Percentiles rank a stretch among this genome's conserved stretches.
Conservation (phyloP, 768 basidiomycete genomes). For the Rhodotorula babjevae region DNA sequence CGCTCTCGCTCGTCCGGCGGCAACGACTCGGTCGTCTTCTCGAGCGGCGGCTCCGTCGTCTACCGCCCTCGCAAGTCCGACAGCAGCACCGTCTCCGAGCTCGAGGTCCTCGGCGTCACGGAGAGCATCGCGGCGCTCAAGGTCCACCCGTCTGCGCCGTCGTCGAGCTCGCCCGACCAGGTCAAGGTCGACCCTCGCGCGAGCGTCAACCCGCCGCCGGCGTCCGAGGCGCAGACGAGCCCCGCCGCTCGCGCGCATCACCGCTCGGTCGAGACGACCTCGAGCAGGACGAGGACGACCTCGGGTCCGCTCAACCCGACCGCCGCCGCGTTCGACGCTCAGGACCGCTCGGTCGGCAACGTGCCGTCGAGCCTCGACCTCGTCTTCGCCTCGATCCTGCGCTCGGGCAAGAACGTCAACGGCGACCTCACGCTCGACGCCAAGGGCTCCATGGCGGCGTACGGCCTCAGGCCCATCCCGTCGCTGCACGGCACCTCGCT, state of each 20-base stretch:
- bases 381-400: constrained; percentile 12
- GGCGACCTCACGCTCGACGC: constrained; percentile 18
- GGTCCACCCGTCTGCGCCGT: background rate
- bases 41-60: background rate
- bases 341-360: too few relatives aligned
- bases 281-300: background rate
- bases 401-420: constrained; percentile 12
- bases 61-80: background rate
- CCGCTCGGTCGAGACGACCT: background rate
- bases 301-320: background rate
- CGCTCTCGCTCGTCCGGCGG: background rate
- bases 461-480: constrained; percentile 31
- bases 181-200: background rate
- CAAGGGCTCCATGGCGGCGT: constrained; percentile 10
- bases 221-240: background rate
- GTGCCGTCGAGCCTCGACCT: background rate
- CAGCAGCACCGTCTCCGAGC: background rate
- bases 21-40: background rate
- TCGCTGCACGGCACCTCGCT: constrained; percentile 27
- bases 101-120: background rate
- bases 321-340: constrained; percentile 2
- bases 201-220: too few relatives aligned
- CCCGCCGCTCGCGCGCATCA: too few relatives aligned
- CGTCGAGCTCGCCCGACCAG: background rate
- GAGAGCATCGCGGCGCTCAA: background rate